Evolutionary conservation across 106 monocot genomes (phyloP).

Genomic region (Acorus gramineus): DNA sequence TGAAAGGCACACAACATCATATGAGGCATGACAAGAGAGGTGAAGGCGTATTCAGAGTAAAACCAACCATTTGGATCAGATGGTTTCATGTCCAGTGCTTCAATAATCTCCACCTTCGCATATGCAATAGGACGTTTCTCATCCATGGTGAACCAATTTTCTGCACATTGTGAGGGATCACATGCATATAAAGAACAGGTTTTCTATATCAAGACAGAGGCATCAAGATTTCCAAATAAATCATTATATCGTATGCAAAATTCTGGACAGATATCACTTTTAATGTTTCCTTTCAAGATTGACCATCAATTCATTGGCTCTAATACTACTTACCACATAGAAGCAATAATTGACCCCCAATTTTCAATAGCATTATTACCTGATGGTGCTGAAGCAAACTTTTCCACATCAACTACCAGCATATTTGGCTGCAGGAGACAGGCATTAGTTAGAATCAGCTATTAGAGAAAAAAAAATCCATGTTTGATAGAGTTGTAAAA

Average conservation of each 20-base stretch:
- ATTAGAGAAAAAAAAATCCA: no score
- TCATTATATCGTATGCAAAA: no score
- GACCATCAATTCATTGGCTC: no score
- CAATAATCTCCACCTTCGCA: constrained; percentile 75
- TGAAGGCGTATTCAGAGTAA: background rate
- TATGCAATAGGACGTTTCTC: constrained; percentile 68
- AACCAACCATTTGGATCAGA: constrained; percentile 61
- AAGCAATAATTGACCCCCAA: no score
- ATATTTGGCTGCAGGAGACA: constrained; percentile 66
- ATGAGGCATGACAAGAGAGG: background rate
- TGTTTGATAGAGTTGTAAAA: no score
- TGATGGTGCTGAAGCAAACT: constrained; percentile 52
- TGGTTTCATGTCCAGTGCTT: constrained; percentile 84
- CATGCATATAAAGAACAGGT: no score
- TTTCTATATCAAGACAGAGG: no score
- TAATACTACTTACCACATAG: no score
- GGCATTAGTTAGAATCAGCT: no score
- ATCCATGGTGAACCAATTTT: constrained; percentile 65
- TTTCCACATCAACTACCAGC: constrained; percentile 86
- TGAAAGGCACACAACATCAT: background rate
- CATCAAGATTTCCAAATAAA: no score
- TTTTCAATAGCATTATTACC: constrained; percentile 19
- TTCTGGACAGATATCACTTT: no score
- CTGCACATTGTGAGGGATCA: constrained; percentile 16
- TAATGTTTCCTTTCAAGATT: no score